Evolutionary conservation across 2,329 filamentous ascomycete species (phyloP), one percentile per base, ranked within the genome.

Genomic region (Dryadomyces quercivorus): DNA sequence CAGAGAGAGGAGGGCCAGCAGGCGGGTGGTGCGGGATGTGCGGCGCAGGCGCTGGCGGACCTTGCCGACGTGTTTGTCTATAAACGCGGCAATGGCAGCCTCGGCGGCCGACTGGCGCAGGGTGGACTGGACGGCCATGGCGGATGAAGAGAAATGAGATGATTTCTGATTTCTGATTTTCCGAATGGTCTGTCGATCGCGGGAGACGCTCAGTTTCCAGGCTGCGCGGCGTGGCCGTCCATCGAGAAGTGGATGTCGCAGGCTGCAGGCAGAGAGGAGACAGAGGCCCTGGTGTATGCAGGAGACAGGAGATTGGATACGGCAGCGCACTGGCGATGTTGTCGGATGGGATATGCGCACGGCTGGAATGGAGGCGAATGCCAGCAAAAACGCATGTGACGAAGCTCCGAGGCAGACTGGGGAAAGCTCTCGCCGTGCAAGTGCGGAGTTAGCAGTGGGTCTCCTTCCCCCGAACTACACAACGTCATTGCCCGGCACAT

Each of bases 91-190:
- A 64, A 90, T 72, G 63, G 84, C 79, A 69, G 86, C 82, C 68
- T 86, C 79, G 61, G 81, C 77, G 50, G 74, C 76, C 61, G 79
- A 77, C 61, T 76, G 74, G 61, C 82, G 82, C 62, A 96, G 76
- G 5, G 86, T 95, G 55, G 92, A 96, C 73, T 95, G 91, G 59
- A 77, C 85, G 59, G 89, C 88, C 92, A 96, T 96, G 20, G 12
- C 15, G 18, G 36, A 15, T 12, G 15, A 15, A 40, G 5, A 15
- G 36, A 16, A 40, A 31, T 12, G 5, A 12, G 2, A 40, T 13
- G 12, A 36, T 40, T 40, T 12, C 9, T 40, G 36, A 15, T 12
- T 31, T 8, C 8, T 8, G 4, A 8, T 31, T 31, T 8, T 31
- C 26, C 26, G 26, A n/a, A n/a, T 31, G 4, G 4, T 31, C 26